These are phyloP conservation scores for Penicilliopsis zonata DNA, from an alignment of 495 filamentous ascomycete species.

Conservation along the genomic window DNA sequence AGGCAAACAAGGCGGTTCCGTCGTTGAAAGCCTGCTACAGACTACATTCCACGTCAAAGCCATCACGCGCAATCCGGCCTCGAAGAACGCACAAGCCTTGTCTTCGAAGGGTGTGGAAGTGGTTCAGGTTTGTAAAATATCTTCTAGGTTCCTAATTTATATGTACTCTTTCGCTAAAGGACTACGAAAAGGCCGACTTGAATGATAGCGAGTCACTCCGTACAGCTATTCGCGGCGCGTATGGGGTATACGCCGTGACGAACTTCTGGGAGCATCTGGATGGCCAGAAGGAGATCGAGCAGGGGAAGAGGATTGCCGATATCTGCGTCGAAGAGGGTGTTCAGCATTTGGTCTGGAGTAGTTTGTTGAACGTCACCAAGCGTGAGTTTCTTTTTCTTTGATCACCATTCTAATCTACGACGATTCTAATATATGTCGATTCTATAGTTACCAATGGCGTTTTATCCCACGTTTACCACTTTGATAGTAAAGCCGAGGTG, in stretches of 20 bases:
- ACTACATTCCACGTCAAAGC: constrained; percentile 23
- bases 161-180: background rate
- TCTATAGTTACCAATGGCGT: background rate
- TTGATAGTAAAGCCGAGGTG: constrained; percentile 48
- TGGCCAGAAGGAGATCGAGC: constrained; percentile 8
- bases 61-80: constrained; percentile 28
- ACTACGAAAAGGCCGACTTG: constrained; percentile 5
- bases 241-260: constrained; percentile 26
- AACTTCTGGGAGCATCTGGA: constrained; percentile 7
- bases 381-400: background rate
- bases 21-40: constrained; percentile 22
- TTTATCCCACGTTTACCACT: constrained; percentile 30
- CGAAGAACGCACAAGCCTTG: constrained; percentile 19
- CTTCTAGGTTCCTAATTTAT: constrained; percentile 1
- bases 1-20: constrained; percentile 31
- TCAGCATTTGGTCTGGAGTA: constrained; percentile 24
- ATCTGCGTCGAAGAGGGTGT: constrained; percentile 8
- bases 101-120: constrained; percentile 24
- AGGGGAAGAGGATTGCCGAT: constrained; percentile 3
- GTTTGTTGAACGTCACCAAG: constrained; percentile 8
- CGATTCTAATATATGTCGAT: background rate
- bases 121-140: constrained; percentile 10
- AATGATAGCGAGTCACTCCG: constrained; percentile 12
- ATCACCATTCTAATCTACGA: background rate
- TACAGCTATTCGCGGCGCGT: constrained; percentile 13